These are phyloP conservation scores for Euphrasia arctica DNA, from an alignment of 305 asterid genomes.

Conservation along the genomic window DNA sequence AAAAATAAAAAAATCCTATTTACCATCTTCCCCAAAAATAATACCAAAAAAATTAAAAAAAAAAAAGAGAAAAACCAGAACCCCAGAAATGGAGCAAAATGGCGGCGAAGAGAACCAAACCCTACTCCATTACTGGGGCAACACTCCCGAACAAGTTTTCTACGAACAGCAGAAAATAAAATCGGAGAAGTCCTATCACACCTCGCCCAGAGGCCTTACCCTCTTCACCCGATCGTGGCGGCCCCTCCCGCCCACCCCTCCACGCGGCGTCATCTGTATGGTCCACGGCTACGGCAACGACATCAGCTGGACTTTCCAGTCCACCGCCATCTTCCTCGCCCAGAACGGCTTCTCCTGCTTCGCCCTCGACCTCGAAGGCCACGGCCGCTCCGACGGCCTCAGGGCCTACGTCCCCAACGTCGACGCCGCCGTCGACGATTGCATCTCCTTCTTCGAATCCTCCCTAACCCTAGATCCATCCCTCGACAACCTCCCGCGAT, in stretches of 20 bases:
- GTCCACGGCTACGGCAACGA: slow-evolving; percentile 94
- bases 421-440: slow-evolving; percentile 64
- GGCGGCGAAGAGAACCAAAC: neutral
- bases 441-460: slow-evolving; percentile 45
- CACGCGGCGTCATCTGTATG: slow-evolving; percentile 80
- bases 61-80: neutral
- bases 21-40: too few species aligned
- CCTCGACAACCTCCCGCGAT: slow-evolving; percentile 37
- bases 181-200: slow-evolving; percentile 54
- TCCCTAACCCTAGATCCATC: slow-evolving; percentile 36
- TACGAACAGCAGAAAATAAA: slow-evolving; percentile 53
- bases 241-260: slow-evolving; percentile 41
- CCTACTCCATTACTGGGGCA: slow-evolving; percentile 70
- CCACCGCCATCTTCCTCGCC: slow-evolving; percentile 82
- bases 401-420: slow-evolving; percentile 75
- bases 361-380: slow-evolving; percentile 92
- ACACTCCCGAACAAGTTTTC: slow-evolving; percentile 67
- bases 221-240: slow-evolving; percentile 88
- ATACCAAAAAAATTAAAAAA: neutral
- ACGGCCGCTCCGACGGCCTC: slow-evolving; percentile 81
- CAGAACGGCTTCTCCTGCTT: slow-evolving; percentile 75
- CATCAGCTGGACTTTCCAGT: slow-evolving; percentile 95
- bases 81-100: slow-evolving; percentile 36
- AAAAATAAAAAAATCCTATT: too few species aligned
- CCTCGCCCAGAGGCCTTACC: slow-evolving; percentile 65